A percentile compares a stretch with the other conserved stretches of the same genome.
These are phyloP conservation scores for Stephanocyclus meneghinianus DNA, from an alignment of 352 stramenopile species.

Conservation along the genomic window DNA sequence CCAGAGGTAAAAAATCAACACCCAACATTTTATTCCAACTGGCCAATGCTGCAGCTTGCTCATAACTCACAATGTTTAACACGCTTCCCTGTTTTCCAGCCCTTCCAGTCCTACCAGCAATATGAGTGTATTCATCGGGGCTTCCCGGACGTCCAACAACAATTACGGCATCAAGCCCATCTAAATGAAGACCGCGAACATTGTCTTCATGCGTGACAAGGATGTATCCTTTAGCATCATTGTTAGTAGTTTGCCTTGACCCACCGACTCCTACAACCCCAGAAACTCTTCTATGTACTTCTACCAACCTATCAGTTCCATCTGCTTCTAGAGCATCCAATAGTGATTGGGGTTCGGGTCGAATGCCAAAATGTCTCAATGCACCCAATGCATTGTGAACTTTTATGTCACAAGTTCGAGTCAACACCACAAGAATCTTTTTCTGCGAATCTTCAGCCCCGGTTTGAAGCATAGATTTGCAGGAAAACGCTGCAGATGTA, in stretches of 20 bases:
- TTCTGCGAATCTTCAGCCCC: slow-evolving; percentile 12
- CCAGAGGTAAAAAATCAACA: slow-evolving; percentile 62
- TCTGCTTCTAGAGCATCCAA: slow-evolving; percentile 73
- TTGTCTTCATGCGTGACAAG: slow-evolving; percentile 79
- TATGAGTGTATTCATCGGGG: slow-evolving; percentile 82
- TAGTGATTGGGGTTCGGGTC: slow-evolving; percentile 69
- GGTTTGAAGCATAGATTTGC: slow-evolving; percentile 50
- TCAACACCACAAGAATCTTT: slow-evolving; percentile 74
- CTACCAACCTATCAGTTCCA: slow-evolving; percentile 71
- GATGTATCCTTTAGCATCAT: slow-evolving; percentile 55
- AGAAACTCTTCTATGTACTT: slow-evolving; percentile 69
- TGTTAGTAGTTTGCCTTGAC: slow-evolving; percentile 5
- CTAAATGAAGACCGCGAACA: slow-evolving; percentile 78
- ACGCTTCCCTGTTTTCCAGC: slow-evolving; percentile 69
- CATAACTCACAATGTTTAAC: slow-evolving; percentile 71
- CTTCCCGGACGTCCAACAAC: slow-evolving; percentile 69
- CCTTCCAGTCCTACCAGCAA: slow-evolving; percentile 79
- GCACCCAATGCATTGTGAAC: slow-evolving; percentile 74
- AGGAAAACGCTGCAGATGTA: slow-evolving; percentile 64
- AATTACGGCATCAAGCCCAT: slow-evolving; percentile 73
- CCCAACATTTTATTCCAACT: slow-evolving; percentile 77
- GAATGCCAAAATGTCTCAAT: slow-evolving; percentile 69
- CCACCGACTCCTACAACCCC: slow-evolving; percentile 67
- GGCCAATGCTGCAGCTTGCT: slow-evolving; percentile 59
- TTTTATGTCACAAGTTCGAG: slow-evolving; percentile 64